Percentiles rank a stretch among this genome's conserved stretches.
These are phyloP conservation scores for Mycoemilia scoparia DNA, from an alignment of 192 early-diverging fungal genomes.

Conservation along the genomic window DNA sequence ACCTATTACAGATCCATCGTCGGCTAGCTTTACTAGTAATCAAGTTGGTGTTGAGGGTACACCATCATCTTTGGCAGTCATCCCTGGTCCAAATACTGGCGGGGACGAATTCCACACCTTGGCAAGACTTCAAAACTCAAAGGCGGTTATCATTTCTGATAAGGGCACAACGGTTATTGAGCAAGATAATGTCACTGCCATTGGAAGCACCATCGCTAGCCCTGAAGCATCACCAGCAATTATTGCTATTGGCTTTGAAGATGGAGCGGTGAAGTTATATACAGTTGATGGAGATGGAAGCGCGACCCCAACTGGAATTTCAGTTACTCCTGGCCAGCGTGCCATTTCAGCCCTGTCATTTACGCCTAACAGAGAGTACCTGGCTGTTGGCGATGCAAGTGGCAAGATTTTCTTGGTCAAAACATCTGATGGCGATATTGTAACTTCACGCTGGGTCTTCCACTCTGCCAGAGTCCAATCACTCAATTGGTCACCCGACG, in stretches of 20 bases:
- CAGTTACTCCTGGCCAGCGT: slow-evolving; percentile 27
- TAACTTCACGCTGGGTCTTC: slow-evolving; percentile 65
- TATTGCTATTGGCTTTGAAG: slow-evolving; percentile 29
- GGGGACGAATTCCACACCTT: background rate
- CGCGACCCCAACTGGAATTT: slow-evolving; percentile 9
- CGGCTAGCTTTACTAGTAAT: background rate
- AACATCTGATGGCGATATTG: slow-evolving; percentile 26
- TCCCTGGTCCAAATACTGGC: no score
- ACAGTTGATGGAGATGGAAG: slow-evolving; percentile 14
- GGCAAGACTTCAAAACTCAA: slow-evolving; percentile 10
- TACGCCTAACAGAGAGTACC: slow-evolving; percentile 47
- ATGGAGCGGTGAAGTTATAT: slow-evolving; percentile 49
- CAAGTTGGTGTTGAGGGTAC: slow-evolving; percentile 7
- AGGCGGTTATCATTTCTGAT: slow-evolving; percentile 5
- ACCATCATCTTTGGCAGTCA: slow-evolving; percentile 11
- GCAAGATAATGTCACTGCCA: slow-evolving; percentile 1
- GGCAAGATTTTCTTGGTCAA: slow-evolving; percentile 66
- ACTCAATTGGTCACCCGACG: slow-evolving; percentile 63
- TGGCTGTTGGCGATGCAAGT: slow-evolving; percentile 65
- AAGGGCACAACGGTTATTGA: slow-evolving; percentile 1
- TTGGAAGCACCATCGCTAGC: slow-evolving; percentile 4
- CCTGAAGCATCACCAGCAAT: background rate
- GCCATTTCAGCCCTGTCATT: slow-evolving; percentile 64
- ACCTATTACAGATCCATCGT: no score
- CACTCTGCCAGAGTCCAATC: slow-evolving; percentile 73